Evolutionary conservation across 2,329 filamentous ascomycete genomes (phyloP).

Genomic region (Colletotrichum orbiculare): DNA sequence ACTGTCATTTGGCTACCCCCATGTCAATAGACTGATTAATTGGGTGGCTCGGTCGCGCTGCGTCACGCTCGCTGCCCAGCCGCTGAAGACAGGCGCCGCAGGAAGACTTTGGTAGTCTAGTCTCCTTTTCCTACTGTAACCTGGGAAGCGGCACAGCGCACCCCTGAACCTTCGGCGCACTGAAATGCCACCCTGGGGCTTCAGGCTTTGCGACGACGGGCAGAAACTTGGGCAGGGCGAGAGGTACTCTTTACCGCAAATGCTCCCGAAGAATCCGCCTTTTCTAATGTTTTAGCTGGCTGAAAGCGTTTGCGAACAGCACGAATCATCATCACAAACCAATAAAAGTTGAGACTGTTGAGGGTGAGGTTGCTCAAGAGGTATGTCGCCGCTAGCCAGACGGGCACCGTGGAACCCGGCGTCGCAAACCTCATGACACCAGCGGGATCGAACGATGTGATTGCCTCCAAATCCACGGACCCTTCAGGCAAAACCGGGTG

Average conservation of each 20-base stretch:
- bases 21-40: no score
- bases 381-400: constrained; percentile 78
- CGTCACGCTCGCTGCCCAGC: no score
- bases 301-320: constrained; percentile 80
- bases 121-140: no score
- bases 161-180: no score
- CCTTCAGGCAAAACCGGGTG: constrained; percentile 31
- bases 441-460: constrained; percentile 45
- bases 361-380: constrained; percentile 76
- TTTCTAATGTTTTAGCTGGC: constrained; percentile 36
- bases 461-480: constrained; percentile 39
- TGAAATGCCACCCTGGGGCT: neutral
- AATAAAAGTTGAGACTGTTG: constrained; percentile 83
- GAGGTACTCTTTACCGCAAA: constrained; percentile 46
- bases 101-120: no score
- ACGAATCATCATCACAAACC: constrained; percentile 89
- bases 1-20: no score
- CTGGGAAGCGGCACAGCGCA: no score
- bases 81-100: no score
- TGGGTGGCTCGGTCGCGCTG: no score
- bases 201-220: constrained; percentile 47
- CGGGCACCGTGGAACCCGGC: constrained; percentile 64
- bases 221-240: constrained; percentile 37
- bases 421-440: constrained; percentile 63
- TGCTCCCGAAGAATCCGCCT: constrained; percentile 36